These are phyloP conservation scores for Sporobolomyces pararoseus DNA, from an alignment of 768 basidiomycete species.

Conservation along the genomic window DNA sequence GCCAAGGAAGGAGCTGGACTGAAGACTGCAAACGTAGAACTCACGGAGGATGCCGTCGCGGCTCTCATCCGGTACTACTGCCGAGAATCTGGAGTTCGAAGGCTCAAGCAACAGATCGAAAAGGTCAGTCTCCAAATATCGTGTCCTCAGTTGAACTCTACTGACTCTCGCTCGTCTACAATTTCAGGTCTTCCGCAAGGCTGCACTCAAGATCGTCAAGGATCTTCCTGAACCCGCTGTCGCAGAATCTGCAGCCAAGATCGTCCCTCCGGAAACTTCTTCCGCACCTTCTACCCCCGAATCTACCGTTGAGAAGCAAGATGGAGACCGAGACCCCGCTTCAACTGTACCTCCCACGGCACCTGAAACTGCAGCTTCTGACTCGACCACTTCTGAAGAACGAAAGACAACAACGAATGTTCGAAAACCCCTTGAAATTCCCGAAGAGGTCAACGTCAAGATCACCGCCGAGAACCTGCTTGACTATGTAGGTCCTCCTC, in stretches of 20 bases:
- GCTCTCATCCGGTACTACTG: constrained; percentile 93
- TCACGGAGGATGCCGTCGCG: constrained; percentile 75
- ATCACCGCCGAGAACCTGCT: constrained; percentile 85
- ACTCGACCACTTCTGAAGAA: constrained; percentile 40
- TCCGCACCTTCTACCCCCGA: constrained; percentile 30
- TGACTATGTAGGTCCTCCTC: constrained; percentile 92
- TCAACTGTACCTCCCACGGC: constrained; percentile 22
- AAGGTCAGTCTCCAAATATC: constrained; percentile 60
- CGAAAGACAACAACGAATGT: constrained; percentile 66
- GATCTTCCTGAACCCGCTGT: constrained; percentile 82
- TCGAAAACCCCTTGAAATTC: constrained; percentile 75
- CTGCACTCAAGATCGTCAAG: constrained; percentile 82
- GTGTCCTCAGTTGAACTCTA: no score
- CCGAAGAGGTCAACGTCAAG: constrained; percentile 68
- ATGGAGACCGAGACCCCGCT: constrained; percentile 32
- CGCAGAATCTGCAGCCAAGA: constrained; percentile 51
- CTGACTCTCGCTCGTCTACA: background rate
- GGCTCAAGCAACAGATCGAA: constrained; percentile 97
- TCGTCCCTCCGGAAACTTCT: constrained; percentile 49
- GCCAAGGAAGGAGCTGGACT: constrained; percentile 87
- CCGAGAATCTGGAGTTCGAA: constrained; percentile 92
- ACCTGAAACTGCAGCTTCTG: constrained; percentile 22
- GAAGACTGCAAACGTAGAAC: constrained; percentile 71
- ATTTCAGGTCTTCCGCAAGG: constrained; percentile 86
- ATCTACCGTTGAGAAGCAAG: constrained; percentile 36